Percentiles rank a stretch among this genome's conserved stretches.
Conservation (phyloP, 2,329 filamentous ascomycete species). For the Scytalidium sp. region DNA sequence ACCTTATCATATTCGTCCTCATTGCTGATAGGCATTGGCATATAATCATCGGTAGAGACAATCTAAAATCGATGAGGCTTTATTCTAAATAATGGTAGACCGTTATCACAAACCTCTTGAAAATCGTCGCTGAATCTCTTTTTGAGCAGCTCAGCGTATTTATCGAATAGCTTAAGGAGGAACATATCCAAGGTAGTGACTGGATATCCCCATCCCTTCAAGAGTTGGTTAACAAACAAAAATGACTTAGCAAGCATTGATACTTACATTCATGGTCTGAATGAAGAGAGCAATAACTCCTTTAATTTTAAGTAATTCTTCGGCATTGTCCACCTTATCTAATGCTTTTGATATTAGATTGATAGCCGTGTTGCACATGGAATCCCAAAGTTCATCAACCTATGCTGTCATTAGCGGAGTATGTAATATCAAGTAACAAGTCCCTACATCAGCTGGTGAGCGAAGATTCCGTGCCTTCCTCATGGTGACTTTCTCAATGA, state of each 20-base stretch:
- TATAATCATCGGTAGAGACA: conserved; percentile 94
- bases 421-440: neutral
- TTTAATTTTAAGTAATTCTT: conserved; percentile 91
- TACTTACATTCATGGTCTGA: conserved; percentile 87
- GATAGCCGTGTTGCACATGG: conserved; percentile 89
- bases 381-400: conserved; percentile 99
- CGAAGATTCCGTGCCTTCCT: conserved; percentile 79
- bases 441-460: conserved; percentile 72
- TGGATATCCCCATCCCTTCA: conserved; percentile 82
- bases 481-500: conserved; percentile 94
- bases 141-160: conserved; percentile 90
- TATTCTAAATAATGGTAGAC: neutral
- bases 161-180: conserved; percentile 85
- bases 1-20: conserved; percentile 93
- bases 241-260: neutral
- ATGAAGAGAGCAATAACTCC: conserved; percentile 91
- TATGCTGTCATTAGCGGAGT: conserved; percentile 32
- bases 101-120: conserved; percentile 61
- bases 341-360: conserved; percentile 77
- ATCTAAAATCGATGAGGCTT: conserved; percentile 41
- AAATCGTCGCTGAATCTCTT: conserved; percentile 93
- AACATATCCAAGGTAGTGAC: conserved; percentile 79
- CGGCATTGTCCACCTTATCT: conserved; percentile 78
- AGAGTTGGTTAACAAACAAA: conserved; percentile 7
- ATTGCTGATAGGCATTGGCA: conserved; percentile 97